phyloP scores from a whole-genome alignment of 345 rosid genomes.

The Melastoma malabathricum region DNA sequence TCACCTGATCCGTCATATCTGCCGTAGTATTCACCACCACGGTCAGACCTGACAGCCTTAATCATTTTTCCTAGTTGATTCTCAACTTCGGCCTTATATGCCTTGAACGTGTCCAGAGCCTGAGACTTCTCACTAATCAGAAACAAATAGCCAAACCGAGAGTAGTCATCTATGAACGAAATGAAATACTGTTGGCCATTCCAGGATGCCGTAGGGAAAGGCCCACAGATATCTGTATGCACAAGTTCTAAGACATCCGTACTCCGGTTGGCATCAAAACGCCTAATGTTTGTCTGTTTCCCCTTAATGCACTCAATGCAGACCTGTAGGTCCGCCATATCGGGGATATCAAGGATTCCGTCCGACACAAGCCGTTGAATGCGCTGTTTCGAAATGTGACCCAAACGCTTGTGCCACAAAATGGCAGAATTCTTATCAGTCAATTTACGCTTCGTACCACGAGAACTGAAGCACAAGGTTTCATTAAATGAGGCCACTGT shows the following conservation, averaged over 20 bases:
- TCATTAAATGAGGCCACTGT: no score
- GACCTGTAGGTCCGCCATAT: constrained; percentile 4
- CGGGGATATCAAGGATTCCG: constrained; percentile 5
- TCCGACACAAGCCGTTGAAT: neutral
- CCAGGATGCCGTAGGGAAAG: no score
- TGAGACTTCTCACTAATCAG: constrained; percentile 8
- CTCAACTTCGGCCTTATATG: neutral
- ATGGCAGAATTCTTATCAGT: no score
- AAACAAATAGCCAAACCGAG: constrained; percentile 5
- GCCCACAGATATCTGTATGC: no score
- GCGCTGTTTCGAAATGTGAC: no score
- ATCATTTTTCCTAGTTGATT: constrained; percentile 3
- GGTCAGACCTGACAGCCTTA: constrained; percentile 3
- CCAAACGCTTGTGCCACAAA: no score
- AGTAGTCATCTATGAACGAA: no score
- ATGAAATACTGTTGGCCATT: no score
- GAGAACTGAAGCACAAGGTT: no score
- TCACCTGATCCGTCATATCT: neutral
- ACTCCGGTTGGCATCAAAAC: constrained; percentile 4
- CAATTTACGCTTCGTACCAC: no score
- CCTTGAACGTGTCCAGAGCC: constrained; percentile 2
- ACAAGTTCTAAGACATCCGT: no score
- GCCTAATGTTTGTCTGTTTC: constrained; percentile 5
- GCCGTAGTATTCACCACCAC: constrained; percentile 6
- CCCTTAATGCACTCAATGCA: constrained; percentile 9